Evolutionary conservation across 169 alveolate species (phyloP), one percentile per base, ranked within the genome.

Genomic region (Plasmodium reichenowi): DNA sequence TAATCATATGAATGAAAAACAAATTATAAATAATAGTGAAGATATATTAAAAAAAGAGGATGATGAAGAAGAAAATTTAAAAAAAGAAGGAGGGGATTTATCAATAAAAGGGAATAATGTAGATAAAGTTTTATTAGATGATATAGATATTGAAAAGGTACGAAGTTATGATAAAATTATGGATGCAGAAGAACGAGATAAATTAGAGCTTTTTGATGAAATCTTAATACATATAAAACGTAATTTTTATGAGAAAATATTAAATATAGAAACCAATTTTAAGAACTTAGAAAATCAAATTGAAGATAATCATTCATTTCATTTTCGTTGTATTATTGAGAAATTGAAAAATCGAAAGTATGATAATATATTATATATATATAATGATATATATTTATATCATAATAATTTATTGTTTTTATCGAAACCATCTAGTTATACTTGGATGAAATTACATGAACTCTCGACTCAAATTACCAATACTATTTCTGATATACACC

Each of bases 391-490:
- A 13, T 68, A 80, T 67, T 45, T 80, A 29, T 80, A 80, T 67
- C 38, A 67, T 4, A 80, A 80, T 26, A 80, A 80, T 20, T 80
- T 80, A 22, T 58, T 80, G 32, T 80, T 29, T 71, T n/a, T 80
- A 10, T 80, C 90, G 9, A 80, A 80, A 24, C 90, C 90, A 17
- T 80, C 90, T 4, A 80, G 90, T 22, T 67, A 67, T 45, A 80
- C 56, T 20, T 80, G 90, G 90, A 80, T 80, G 90, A 80, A 67
- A 17, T 43, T 80, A 45, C 90, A 80, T n/a, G 90, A 80, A 45
- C 12, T 80, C 12, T 68, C 80, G 0, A 38, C 48, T 5, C 90
- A 80, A 67, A 26, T 80, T 50, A 54, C 80, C 3, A 58, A 43
- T 45, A 54, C 73, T n/a, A 67, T 80, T 50, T 67, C 22, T 0